phyloP scores from a whole-genome alignment of 495 filamentous ascomycete species.

The Lophiostoma macrostomum region DNA sequence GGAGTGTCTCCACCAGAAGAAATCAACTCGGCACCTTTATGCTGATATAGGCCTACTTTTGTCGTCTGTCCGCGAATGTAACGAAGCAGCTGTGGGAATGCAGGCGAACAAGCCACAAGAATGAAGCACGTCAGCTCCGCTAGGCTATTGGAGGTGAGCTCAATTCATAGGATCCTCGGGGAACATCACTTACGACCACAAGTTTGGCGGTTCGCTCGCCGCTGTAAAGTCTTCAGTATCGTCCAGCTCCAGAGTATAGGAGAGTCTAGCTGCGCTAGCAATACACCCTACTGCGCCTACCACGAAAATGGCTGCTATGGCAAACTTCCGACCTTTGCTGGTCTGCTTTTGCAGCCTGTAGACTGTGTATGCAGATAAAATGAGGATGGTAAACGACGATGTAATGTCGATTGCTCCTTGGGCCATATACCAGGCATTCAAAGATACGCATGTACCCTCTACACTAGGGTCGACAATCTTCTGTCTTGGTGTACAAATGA shows the following conservation, averaged over 20 bases:
- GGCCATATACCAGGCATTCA: too few relatives aligned
- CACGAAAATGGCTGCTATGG: background rate
- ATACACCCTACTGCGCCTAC: slow-evolving; percentile 5
- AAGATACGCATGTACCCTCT: too few relatives aligned
- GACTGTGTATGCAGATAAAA: background rate
- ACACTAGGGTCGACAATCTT: too few relatives aligned
- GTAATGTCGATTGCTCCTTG: too few relatives aligned
- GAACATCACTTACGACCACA: slow-evolving; percentile 8
- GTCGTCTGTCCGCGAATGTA: too few relatives aligned
- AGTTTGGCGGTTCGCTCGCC: background rate
- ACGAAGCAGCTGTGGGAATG: background rate
- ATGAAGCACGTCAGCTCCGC: background rate
- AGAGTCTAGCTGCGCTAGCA: background rate
- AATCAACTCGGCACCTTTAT: too few relatives aligned
- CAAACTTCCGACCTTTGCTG: background rate
- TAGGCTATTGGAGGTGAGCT: background rate
- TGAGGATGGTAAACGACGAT: slow-evolving; percentile 15
- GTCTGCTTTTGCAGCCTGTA: slow-evolving; percentile 2
- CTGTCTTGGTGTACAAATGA: too few relatives aligned
- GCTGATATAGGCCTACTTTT: too few relatives aligned
- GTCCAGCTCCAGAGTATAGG: slow-evolving; percentile 1
- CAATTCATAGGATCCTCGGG: background rate
- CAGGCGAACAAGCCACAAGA: background rate
- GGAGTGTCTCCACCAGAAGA: too few relatives aligned
- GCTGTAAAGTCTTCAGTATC: background rate